A percentile compares a stretch with the other conserved stretches of the same genome.
Conservation (phyloP, 2,329 filamentous ascomycete genomes). For the Teratosphaeria zuluensis region DNA sequence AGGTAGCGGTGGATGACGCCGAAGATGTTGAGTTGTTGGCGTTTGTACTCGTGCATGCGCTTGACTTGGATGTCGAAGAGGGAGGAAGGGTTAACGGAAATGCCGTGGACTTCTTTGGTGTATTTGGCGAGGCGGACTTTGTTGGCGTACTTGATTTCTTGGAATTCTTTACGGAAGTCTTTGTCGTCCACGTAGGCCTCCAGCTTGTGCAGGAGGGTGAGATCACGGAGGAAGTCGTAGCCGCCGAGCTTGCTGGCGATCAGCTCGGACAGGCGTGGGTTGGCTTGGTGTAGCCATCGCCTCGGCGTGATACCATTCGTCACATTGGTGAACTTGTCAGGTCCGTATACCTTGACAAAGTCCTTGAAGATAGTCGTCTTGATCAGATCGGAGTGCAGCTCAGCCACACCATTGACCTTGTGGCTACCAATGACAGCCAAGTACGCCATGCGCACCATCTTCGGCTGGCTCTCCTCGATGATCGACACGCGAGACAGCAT, state of each 20-base stretch:
- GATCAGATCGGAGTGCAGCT: slow-evolving; percentile 94
- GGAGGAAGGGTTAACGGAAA: slow-evolving; percentile 75
- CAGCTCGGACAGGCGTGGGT: slow-evolving; percentile 80
- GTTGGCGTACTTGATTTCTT: slow-evolving; percentile 92
- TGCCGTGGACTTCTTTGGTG: slow-evolving; percentile 71
- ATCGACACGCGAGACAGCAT: slow-evolving; percentile 83
- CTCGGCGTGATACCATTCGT: slow-evolving; percentile 96
- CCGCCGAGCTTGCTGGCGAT: slow-evolving; percentile 84
- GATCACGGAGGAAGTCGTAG: slow-evolving; percentile 77
- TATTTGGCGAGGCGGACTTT: slow-evolving; percentile 86
- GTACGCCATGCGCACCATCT: slow-evolving; percentile 97
- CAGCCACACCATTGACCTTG: slow-evolving; percentile 97
- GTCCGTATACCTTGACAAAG: slow-evolving; percentile 88
- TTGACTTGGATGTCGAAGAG: slow-evolving; percentile 98
- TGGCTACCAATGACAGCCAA: slow-evolving; percentile 93
- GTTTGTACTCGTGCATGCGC: slow-evolving; percentile 98
- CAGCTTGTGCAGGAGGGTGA: slow-evolving; percentile 76
- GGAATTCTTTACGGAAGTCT: slow-evolving; percentile 87
- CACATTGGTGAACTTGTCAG: slow-evolving; percentile 97
- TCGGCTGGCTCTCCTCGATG: slow-evolving; percentile 91
- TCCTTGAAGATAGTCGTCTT: slow-evolving; percentile 99
- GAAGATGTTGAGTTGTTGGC: slow-evolving; percentile 95
- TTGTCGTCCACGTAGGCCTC: slow-evolving; percentile 79
- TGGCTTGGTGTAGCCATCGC: slow-evolving; percentile 95
- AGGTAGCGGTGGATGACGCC: slow-evolving; percentile 94